Conservation (phyloP, 2,329 filamentous ascomycete genomes). For the Sarocladium brachiariae region DNA sequence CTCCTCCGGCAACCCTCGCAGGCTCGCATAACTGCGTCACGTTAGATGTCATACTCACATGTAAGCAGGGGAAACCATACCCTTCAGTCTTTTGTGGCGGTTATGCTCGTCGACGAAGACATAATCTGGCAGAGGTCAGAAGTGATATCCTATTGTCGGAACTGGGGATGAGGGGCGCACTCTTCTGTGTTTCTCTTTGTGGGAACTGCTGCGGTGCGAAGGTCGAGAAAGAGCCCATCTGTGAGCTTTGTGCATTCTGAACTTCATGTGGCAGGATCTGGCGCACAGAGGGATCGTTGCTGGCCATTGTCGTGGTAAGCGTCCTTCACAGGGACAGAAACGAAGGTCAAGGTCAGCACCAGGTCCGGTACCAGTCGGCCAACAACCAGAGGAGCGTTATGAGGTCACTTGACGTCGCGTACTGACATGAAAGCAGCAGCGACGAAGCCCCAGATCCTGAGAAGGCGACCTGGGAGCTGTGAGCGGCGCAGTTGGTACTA, state of each 20-base stretch:
- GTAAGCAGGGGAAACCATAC: conserved; percentile 48
- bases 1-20: conserved; percentile 91
- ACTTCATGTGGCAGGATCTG: conserved; percentile 57
- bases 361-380: background rate
- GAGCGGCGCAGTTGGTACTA: background rate
- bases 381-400: background rate
- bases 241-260: conserved; percentile 40
- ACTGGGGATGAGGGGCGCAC: conserved; percentile 41
- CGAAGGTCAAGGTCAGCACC: background rate
- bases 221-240: conserved; percentile 64
- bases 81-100: conserved; percentile 92
- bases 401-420: background rate
- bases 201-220: conserved; percentile 58
- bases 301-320: conserved; percentile 43
- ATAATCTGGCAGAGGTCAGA: conserved; percentile 61
- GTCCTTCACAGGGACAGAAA: background rate
- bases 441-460: background rate
- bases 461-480: background rate
- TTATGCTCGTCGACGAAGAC: conserved; percentile 99
- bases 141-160: background rate
- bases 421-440: conserved; percentile 4
- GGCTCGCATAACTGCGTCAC: conserved; percentile 78
- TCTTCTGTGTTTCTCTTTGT: conserved; percentile 72
- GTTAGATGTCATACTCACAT: conserved; percentile 1
- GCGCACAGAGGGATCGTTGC: conserved; percentile 51